Conservation (phyloP, 2,329 filamentous ascomycete genomes). For the Colletotrichum sp. region DNA sequence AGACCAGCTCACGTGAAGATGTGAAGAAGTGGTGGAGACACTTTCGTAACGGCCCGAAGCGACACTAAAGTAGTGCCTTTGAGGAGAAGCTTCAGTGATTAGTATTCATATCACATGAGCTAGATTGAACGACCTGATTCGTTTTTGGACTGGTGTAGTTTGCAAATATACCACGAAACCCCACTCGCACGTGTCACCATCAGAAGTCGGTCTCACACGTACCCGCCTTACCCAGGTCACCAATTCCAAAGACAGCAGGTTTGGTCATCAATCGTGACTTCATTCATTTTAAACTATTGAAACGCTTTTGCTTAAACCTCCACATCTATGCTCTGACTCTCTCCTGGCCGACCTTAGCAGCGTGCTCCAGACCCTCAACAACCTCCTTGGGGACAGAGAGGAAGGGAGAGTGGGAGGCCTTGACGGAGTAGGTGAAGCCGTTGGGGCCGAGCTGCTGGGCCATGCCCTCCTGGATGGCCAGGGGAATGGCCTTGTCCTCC, state of each 20-base stretch:
- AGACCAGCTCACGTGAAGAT: background rate
- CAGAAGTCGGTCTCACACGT: background rate
- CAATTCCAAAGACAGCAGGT: rapidly evolving
- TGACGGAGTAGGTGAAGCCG: background rate
- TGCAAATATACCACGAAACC: rapidly evolving
- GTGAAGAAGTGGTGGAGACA: background rate
- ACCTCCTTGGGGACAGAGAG: background rate
- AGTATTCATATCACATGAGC: background rate
- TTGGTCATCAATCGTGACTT: background rate
- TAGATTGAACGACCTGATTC: background rate
- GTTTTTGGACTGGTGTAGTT: rapidly evolving
- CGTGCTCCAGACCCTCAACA: background rate
- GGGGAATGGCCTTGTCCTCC: conserved; percentile 26
- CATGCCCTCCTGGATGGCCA: conserved; percentile 25
- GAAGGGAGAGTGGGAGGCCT: conserved; percentile 14
- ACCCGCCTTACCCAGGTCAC: background rate
- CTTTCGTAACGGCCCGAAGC: background rate
- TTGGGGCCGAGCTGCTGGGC: conserved; percentile 20
- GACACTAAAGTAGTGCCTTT: background rate
- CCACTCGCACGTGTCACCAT: background rate
- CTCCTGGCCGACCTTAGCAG: conserved; percentile 1
- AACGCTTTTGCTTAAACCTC: background rate
- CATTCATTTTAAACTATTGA: background rate
- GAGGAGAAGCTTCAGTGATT: background rate
- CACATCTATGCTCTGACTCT: background rate